These are phyloP conservation scores for Kodamaea sp. DNA, from an alignment of 1,139 yeast species.

Conservation along the genomic window DNA sequence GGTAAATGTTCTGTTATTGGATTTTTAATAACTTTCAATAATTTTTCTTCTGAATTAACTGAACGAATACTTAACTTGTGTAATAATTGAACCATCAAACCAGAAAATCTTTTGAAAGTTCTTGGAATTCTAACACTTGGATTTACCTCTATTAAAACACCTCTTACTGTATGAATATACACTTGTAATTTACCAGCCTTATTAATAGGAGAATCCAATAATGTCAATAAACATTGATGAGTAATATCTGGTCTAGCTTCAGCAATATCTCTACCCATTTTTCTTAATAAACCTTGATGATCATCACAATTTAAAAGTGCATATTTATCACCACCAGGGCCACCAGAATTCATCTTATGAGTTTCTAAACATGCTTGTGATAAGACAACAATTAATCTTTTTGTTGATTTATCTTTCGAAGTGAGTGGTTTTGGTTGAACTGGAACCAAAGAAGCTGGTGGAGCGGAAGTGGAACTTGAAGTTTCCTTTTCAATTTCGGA, in stretches of 20 bases:
- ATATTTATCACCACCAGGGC: conserved; percentile 85
- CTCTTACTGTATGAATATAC: conserved; percentile 91
- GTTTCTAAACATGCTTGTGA: conserved; percentile 96
- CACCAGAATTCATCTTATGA: conserved; percentile 72
- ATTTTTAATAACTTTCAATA: conserved; percentile 89
- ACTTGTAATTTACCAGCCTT: conserved; percentile 97
- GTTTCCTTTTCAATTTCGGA: neutral
- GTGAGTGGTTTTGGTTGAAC: conserved; percentile 77
- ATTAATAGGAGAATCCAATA: conserved; percentile 92
- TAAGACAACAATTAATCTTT: conserved; percentile 84
- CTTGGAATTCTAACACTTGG: conserved; percentile 97
- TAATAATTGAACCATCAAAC: conserved; percentile 92
- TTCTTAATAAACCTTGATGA: conserved; percentile 91
- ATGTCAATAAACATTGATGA: conserved; percentile 88
- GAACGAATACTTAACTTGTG: conserved; percentile 91
- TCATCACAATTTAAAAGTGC: conserved; percentile 95
- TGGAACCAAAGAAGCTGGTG: conserved; percentile 76
- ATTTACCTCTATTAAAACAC: conserved; percentile 90
- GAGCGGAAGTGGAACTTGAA: conserved; percentile 25
- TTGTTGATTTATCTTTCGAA: conserved; percentile 78
- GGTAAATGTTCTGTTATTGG: conserved; percentile 97
- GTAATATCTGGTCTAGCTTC: conserved; percentile 99
- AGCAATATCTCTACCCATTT: conserved; percentile 95
- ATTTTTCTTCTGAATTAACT: conserved; percentile 90
- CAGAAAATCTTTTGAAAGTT: conserved; percentile 95